Conservation (phyloP, 139 green algal genomes). For the Ettlia oleoabundans region DNA sequence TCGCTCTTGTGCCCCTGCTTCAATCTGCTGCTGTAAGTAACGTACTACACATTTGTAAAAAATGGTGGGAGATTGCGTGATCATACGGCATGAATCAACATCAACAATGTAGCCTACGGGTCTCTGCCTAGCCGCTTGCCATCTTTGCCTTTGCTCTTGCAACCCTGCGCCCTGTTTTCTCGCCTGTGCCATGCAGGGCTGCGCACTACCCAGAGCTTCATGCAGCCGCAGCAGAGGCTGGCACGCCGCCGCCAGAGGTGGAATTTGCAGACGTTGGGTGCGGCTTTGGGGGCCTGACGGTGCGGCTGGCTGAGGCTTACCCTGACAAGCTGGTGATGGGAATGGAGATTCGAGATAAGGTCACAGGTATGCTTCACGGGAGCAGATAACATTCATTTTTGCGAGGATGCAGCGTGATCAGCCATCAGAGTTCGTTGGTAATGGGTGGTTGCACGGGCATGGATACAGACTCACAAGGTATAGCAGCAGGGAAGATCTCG, state of each 20-base stretch:
- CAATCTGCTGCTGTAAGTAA: too few species aligned
- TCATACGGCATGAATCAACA: too few species aligned
- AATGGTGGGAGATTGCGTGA: too few species aligned
- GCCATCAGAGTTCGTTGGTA: too few species aligned
- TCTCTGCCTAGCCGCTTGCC: not conserved
- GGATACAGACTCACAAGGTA: too few species aligned
- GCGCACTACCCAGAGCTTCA: conserved; percentile 21
- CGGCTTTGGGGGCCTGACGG: conserved; percentile 95
- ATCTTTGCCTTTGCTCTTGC: too few species aligned
- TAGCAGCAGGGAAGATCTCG: too few species aligned
- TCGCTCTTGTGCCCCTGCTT: too few species aligned
- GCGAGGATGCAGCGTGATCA: not conserved
- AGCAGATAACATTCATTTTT: not conserved
- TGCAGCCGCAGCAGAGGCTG: not conserved
- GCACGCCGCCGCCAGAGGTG: conserved; percentile 18
- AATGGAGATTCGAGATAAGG: conserved; percentile 97
- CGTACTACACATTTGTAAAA: too few species aligned
- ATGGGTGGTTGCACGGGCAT: too few species aligned
- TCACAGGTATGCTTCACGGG: conserved; percentile 42
- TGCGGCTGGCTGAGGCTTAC: conserved; percentile 87
- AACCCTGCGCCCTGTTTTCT: too few species aligned
- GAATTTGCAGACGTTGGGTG: conserved; percentile 95
- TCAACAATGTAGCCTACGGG: too few species aligned
- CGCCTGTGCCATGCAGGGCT: not conserved
- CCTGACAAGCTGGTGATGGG: conserved; percentile 93